phyloP scores from a whole-genome alignment of 306 rosid genomes.

The Oxytropis ochrocephala region DNA sequence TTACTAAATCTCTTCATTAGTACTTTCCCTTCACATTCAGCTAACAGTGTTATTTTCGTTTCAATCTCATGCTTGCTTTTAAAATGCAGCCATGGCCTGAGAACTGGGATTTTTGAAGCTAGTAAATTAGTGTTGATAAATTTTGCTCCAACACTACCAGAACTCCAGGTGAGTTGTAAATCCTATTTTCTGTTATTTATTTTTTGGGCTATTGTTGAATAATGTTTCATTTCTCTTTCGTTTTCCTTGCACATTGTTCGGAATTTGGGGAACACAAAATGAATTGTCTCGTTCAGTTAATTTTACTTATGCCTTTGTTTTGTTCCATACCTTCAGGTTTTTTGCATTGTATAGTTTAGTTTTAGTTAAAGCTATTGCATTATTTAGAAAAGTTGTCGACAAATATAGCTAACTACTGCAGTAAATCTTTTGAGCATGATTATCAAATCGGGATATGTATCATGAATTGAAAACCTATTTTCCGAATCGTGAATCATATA shows the following conservation, averaged over 20 bases:
- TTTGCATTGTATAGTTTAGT: not conserved
- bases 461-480: too few relatives aligned
- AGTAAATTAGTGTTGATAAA: conserved; percentile 79
- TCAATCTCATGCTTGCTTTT: conserved; percentile 31
- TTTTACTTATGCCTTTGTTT: not conserved
- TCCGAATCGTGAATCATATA: too few relatives aligned
- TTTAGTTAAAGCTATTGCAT: not conserved
- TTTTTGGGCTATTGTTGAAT: not conserved
- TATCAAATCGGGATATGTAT: too few relatives aligned
- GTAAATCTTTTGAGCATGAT: not conserved
- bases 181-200: not conserved
- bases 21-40: not conserved
- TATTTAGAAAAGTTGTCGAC: conserved; percentile 1
- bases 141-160: conserved; percentile 88
- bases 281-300: conserved; percentile 5
- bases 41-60: not conserved
- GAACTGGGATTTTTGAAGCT: conserved; percentile 98
- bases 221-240: not conserved
- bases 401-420: not conserved
- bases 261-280: conserved; percentile 1
- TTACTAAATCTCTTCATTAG: conserved; percentile 10
- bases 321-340: conserved; percentile 6
- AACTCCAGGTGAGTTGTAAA: conserved; percentile 64
- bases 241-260: conserved; percentile 11
- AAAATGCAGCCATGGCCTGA: conserved; percentile 84